These are phyloP conservation scores for Amauroascus niger DNA, from an alignment of 2,329 filamentous ascomycete species.

Conservation along the genomic window DNA sequence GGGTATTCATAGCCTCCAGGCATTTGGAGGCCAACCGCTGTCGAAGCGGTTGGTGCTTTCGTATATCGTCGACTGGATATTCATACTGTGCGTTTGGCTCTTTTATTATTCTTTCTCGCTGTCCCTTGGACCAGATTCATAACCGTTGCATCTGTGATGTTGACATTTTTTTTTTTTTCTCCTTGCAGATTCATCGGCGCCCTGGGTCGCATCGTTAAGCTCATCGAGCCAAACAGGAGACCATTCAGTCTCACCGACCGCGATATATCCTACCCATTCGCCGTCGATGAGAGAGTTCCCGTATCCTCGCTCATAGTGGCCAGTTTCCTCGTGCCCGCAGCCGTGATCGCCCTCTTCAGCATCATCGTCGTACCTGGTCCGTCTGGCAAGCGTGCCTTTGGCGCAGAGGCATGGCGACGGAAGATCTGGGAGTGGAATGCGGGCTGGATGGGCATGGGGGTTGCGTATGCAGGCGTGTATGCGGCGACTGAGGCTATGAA, in stretches of 20 bases:
- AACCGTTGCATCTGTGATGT: background rate
- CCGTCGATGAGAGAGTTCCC: slow-evolving; percentile 61
- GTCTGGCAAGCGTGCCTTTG: slow-evolving; percentile 45
- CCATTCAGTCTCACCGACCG: slow-evolving; percentile 65
- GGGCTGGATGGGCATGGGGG: slow-evolving; percentile 69
- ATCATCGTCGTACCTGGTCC: slow-evolving; percentile 62
- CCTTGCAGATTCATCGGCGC: slow-evolving; percentile 44
- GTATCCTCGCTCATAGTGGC: slow-evolving; percentile 56
- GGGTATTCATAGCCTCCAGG: background rate
- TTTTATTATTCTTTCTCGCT: background rate
- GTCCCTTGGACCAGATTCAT: background rate
- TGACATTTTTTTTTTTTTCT: background rate
- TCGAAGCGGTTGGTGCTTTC: slow-evolving; percentile 51
- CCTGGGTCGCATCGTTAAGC: slow-evolving; percentile 51
- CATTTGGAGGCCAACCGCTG: slow-evolving; percentile 18
- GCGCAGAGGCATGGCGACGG: slow-evolving; percentile 53
- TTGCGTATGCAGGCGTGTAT: slow-evolving; percentile 62
- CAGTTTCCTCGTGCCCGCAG: slow-evolving; percentile 53
- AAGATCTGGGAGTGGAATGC: slow-evolving; percentile 88
- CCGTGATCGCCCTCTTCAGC: slow-evolving; percentile 58
- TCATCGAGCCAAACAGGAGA: slow-evolving; percentile 54
- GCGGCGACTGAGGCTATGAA: slow-evolving; percentile 82
- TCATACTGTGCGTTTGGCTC: slow-evolving; percentile 46
- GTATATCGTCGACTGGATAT: slow-evolving; percentile 65
- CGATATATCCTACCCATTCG: slow-evolving; percentile 68